Evolutionary conservation across 371 early-diverging fungal genomes (phyloP).

Genomic region (Mucor saturninus): DNA sequence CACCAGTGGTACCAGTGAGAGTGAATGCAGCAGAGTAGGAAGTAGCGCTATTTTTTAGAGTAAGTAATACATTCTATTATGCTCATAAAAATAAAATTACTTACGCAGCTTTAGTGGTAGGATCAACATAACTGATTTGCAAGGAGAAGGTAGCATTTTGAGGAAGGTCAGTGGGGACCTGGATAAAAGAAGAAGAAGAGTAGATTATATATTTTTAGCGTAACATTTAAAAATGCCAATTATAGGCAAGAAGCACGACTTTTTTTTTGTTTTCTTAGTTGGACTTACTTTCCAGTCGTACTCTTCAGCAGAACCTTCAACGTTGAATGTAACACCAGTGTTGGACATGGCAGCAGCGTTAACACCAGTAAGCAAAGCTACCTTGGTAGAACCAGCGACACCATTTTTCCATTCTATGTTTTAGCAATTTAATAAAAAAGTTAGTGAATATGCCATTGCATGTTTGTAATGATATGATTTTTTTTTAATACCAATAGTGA

Average conservation of each 20-base stretch:
- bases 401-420: slow-evolving; percentile 36
- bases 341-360: slow-evolving; percentile 21
- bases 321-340: slow-evolving; percentile 14
- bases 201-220: slow-evolving; percentile 3
- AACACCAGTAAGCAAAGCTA: slow-evolving; percentile 28
- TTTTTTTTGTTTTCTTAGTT: neutral
- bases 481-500: slow-evolving; percentile 14
- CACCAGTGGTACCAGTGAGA: slow-evolving; percentile 21
- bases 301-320: slow-evolving; percentile 25
- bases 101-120: slow-evolving; percentile 21
- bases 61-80: neutral
- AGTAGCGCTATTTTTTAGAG: slow-evolving; percentile 10
- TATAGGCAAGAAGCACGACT: slow-evolving; percentile 6
- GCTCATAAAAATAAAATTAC: neutral
- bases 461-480: neutral
- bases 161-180: slow-evolving; percentile 31
- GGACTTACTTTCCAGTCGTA: slow-evolving; percentile 32
- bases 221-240: slow-evolving; percentile 6
- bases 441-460: neutral
- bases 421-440: neutral
- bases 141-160: slow-evolving; percentile 30
- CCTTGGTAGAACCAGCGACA: slow-evolving; percentile 17
- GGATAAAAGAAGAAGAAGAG: neutral
- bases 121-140: slow-evolving; percentile 21
- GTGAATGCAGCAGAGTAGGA: slow-evolving; percentile 30